These are phyloP conservation scores for Solanum raphanifolium DNA, from an alignment of 257 asterid genomes.

Conservation along the genomic window DNA sequence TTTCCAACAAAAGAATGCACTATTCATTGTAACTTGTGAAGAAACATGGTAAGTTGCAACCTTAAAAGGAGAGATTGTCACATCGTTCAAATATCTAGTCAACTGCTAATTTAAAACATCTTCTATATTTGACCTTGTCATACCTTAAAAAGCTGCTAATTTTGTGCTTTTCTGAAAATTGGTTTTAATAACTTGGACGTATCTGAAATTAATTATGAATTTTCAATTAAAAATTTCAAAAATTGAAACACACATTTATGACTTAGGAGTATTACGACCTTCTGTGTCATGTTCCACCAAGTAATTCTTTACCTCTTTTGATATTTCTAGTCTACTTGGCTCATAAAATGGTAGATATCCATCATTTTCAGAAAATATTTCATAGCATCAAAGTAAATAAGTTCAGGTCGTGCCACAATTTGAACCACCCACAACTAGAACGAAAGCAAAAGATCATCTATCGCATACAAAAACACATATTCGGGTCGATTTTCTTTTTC, in stretches of 20 bases:
- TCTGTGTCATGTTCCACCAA: background rate
- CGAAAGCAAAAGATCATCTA: background rate
- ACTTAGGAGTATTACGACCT: background rate
- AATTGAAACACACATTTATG: background rate
- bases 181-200: background rate
- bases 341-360: background rate
- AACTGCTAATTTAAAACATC: background rate
- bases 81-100: background rate
- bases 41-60: background rate
- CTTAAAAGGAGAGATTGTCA: background rate
- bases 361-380: background rate
- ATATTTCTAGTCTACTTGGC: background rate
- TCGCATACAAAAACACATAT: background rate
- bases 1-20: background rate
- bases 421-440: background rate
- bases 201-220: background rate
- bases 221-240: background rate
- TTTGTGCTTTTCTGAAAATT: background rate
- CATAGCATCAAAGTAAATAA: background rate
- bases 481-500: background rate
- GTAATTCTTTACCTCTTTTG: background rate
- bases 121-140: background rate
- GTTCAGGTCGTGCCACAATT: background rate
- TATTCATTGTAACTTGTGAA: background rate
- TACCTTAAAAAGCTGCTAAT: background rate